These are phyloP conservation scores for Diospyros lotus DNA, from an alignment of 148 eudicot genomes.

Conservation along the genomic window DNA sequence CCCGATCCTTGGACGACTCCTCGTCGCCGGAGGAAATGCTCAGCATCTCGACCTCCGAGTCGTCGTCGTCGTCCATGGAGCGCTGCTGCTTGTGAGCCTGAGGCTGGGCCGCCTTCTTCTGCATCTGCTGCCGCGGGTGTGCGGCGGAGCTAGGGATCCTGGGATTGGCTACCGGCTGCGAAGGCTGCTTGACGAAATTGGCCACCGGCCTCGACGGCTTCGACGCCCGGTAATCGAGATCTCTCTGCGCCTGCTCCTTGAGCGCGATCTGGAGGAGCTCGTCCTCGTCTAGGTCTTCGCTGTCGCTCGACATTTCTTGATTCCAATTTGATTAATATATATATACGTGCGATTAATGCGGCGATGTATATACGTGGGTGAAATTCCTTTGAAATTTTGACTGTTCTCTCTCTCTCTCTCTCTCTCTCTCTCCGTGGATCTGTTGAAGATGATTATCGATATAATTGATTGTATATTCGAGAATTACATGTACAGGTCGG, in stretches of 20 bases:
- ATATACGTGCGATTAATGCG: not conserved
- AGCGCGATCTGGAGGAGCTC: conserved; percentile 96
- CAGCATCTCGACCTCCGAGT: conserved; percentile 88
- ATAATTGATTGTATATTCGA: too few species aligned
- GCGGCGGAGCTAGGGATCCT: conserved; percentile 15
- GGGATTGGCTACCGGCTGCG: conserved; percentile 12
- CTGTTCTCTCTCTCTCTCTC: not conserved
- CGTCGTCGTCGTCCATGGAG: conserved; percentile 77
- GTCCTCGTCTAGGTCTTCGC: conserved; percentile 74
- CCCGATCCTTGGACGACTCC: conserved; percentile 45
- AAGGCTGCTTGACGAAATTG: conserved; percentile 71
- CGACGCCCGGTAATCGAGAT: conserved; percentile 40
- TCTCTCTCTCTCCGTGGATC: too few species aligned
- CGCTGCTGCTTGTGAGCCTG: conserved; percentile 13
- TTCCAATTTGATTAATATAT: not conserved
- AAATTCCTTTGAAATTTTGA: not conserved
- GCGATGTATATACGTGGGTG: not conserved
- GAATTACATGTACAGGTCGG: too few species aligned
- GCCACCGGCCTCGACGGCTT: conserved; percentile 52
- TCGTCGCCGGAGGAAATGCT: conserved; percentile 95
- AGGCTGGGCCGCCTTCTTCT: not conserved
- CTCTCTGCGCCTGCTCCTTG: conserved; percentile 73
- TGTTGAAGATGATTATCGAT: too few species aligned
- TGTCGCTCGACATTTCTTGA: conserved; percentile 53
- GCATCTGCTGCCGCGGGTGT: conserved; percentile 8